Conservation (phyloP, 2,329 filamentous ascomycete genomes). For the Chalara sp. region DNA sequence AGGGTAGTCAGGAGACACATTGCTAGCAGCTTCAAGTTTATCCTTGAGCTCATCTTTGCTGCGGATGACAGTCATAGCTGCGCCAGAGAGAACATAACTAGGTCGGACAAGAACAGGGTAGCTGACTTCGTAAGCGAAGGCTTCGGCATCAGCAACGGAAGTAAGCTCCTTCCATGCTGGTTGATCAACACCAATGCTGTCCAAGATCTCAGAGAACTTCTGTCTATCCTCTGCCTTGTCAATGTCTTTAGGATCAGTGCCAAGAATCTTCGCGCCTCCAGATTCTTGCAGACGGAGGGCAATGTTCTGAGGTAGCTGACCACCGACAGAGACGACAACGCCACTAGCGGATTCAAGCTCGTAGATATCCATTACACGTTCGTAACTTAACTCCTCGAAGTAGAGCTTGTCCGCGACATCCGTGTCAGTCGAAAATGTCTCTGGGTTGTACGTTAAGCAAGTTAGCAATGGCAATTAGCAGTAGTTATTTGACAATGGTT, state of each 20-base stretch:
- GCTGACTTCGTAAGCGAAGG: slow-evolving; percentile 75
- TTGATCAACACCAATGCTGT: slow-evolving; percentile 94
- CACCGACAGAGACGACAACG: slow-evolving; percentile 92
- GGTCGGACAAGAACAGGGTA: slow-evolving; percentile 96
- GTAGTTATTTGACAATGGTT: neutral
- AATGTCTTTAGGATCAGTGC: slow-evolving; percentile 88
- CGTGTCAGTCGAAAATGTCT: slow-evolving; percentile 78
- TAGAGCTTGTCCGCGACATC: slow-evolving; percentile 88
- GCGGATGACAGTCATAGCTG: slow-evolving; percentile 96
- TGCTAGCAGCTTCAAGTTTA: slow-evolving; percentile 84
- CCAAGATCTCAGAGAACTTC: slow-evolving; percentile 96
- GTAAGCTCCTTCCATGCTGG: slow-evolving; percentile 97
- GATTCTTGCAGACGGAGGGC: slow-evolving; percentile 88
- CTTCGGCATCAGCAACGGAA: slow-evolving; percentile 79
- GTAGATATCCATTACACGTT: slow-evolving; percentile 98
- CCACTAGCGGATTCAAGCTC: slow-evolving; percentile 80
- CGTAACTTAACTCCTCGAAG: slow-evolving; percentile 94
- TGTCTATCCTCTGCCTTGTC: slow-evolving; percentile 97
- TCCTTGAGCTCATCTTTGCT: slow-evolving; percentile 85
- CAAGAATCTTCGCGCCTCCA: slow-evolving; percentile 83
- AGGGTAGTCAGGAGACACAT: slow-evolving; percentile 91
- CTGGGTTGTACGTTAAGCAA: slow-evolving; percentile 29
- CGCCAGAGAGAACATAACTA: slow-evolving; percentile 91
- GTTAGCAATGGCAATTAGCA: slow-evolving; percentile 5
- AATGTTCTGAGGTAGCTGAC: slow-evolving; percentile 96